Percentiles rank a stretch among this genome's conserved stretches.
Conservation (phyloP, 23 red algal genomes). For the Agarophyton chilense region DNA sequence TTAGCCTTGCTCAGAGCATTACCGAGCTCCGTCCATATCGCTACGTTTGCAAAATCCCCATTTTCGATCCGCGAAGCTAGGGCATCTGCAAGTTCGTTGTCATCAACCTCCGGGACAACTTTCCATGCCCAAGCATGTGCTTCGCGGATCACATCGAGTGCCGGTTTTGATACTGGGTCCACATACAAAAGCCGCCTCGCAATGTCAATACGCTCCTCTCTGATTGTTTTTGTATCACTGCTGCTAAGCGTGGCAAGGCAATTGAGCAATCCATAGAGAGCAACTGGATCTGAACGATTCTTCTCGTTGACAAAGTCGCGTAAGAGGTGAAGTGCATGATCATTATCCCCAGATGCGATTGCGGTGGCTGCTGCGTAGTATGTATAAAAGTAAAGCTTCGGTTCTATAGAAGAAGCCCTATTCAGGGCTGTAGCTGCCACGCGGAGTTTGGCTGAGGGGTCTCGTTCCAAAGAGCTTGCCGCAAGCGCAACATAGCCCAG, state of each 20-base stretch:
- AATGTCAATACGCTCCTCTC: conserved; percentile 60
- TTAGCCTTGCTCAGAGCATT: not conserved
- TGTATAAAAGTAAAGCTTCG: conserved; percentile 40
- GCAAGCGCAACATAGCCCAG: conserved; percentile 50
- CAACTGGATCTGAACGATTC: conserved; percentile 47
- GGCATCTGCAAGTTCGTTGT: conserved; percentile 41
- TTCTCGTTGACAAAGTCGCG: conserved; percentile 43
- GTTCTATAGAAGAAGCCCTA: conserved; percentile 50
- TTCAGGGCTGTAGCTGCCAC: conserved; percentile 13
- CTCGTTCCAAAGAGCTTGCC: conserved; percentile 15
- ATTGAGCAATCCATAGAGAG: conserved; percentile 45
- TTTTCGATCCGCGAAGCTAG: conserved; percentile 56
- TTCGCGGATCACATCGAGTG: conserved; percentile 45
- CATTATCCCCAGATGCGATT: conserved; percentile 44
- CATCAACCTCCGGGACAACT: conserved; percentile 27
- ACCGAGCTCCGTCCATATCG: conserved; percentile 50
- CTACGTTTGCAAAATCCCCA: conserved; percentile 55
- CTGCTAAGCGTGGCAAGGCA: conserved; percentile 24
- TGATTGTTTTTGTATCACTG: not conserved
- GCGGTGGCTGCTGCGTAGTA: conserved; percentile 59
- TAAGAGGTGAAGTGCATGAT: conserved; percentile 43
- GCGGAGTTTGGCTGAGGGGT: conserved; percentile 36
- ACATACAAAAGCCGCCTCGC: conserved; percentile 44
- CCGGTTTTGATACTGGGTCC: conserved; percentile 44
- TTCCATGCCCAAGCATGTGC: conserved; percentile 69